Conservation (phyloP, 495 filamentous ascomycete genomes). For the Pyrenopolyporus hunteri region DNA sequence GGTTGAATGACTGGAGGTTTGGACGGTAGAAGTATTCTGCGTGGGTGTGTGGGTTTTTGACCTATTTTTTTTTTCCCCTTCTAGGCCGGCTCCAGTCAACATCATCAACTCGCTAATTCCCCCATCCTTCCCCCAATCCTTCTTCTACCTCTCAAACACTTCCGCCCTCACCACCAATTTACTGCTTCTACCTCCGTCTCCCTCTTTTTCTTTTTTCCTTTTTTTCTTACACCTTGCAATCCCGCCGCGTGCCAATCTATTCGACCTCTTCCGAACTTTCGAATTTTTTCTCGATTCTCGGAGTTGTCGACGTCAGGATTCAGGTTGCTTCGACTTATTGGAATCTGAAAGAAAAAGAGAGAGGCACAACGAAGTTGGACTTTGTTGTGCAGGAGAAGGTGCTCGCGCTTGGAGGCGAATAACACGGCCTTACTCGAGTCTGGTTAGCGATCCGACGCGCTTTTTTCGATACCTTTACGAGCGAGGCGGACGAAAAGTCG, state of each 20-base stretch:
- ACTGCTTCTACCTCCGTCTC: constrained; percentile 35
- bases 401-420: constrained; percentile 23
- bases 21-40: not conserved
- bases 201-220: constrained; percentile 36
- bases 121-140: constrained; percentile 30
- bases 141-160: constrained; percentile 39
- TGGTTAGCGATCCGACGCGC: not conserved
- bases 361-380: constrained; percentile 30
- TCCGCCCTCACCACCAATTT: constrained; percentile 29
- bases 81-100: constrained; percentile 26
- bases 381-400: constrained; percentile 38
- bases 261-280: constrained; percentile 28
- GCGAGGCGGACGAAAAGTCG: constrained; percentile 8
- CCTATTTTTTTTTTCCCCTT: constrained; percentile 23
- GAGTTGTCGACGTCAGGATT: constrained; percentile 28
- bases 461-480: constrained; percentile 11
- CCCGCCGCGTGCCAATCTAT: constrained; percentile 27
- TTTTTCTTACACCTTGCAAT: constrained; percentile 34
- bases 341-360: constrained; percentile 30
- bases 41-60: constrained; percentile 27
- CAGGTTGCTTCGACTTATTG: constrained; percentile 25
- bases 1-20: too few species aligned
- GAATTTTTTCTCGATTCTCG: constrained; percentile 21
- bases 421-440: constrained; percentile 11
- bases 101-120: constrained; percentile 36